Evolutionary conservation across 129 eudicot genomes (phyloP), one percentile per base, ranked within the genome.

Genomic region (Solidago caesia): DNA sequence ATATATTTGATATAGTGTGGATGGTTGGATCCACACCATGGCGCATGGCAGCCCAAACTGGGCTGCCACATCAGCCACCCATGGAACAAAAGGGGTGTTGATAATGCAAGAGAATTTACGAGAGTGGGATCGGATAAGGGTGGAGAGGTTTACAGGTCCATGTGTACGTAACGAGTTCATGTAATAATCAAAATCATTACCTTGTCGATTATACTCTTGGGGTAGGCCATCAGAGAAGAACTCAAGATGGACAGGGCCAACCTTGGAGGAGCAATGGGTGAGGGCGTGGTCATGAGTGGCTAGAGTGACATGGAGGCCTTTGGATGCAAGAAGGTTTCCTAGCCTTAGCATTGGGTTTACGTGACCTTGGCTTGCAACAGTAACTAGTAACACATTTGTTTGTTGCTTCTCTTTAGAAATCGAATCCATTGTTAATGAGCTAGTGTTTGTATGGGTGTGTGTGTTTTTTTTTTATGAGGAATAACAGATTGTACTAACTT

Each of bases 21-120:
- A 82, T 0, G 90, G 87, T 15, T 86, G 90, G 41, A 86, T 86
- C 90, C 90, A 86, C 5, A 77, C 41, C 90, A 86, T 75, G 60
- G 90, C 81, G 8, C 87, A 80, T 2, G 87, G 90, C 6, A 86
- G 16, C 2, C 56, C 66, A 8, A 69, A 64, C 27, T 76, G 74
- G 0, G 80, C 77, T 9, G 90, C 87, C 9, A 86, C 81, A 68
- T 80, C 85, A 33, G 90, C 85, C 2, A 49, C 90, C 90, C 90
- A 86, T 2, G 90, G 83, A 4, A 82, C 51, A 14, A 86, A 86
- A 9, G 90, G 90, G 73, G 82, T 86, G 69, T 44, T 67, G 64
- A 86, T 83, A 0, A 86, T 64, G 85, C 87, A 83, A 6, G 85
- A 64, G 72, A 86, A 76, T 70, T 75, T 74, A 53, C 62, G 71